These are phyloP conservation scores for Monosporascus sp. DNA, from an alignment of 2,329 filamentous ascomycete genomes.

Conservation along the genomic window DNA sequence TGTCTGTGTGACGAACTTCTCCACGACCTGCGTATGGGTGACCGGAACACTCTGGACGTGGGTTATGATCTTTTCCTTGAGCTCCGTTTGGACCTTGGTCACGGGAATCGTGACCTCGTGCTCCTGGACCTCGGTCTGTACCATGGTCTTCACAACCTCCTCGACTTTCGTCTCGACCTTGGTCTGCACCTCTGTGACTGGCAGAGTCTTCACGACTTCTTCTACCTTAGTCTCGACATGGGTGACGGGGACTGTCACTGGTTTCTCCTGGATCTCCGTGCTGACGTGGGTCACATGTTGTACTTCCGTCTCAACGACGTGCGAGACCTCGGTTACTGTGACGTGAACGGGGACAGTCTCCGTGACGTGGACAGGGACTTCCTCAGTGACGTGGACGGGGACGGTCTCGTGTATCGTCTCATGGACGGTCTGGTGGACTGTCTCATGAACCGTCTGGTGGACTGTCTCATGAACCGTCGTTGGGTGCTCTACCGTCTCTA, in stretches of 20 bases:
- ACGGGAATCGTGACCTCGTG: not conserved
- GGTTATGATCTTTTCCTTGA: not conserved
- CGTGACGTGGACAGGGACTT: not conserved
- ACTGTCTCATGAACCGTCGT: not conserved
- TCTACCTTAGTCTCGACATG: not conserved
- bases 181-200: not conserved
- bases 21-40: not conserved
- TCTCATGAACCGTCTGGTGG: not conserved
- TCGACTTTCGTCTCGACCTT: not conserved
- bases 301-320: not conserved
- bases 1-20: too few relatives aligned
- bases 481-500: not conserved
- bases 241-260: not conserved
- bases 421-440: not conserved
- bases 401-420: not conserved
- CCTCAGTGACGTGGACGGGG: not conserved
- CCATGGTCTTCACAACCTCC: not conserved
- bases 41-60: not conserved
- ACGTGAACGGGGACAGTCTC: not conserved
- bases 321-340: not conserved
- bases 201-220: not conserved
- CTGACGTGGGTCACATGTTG: not conserved
- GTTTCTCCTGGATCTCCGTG: not conserved
- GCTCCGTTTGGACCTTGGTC: not conserved
- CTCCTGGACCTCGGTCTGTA: not conserved